A percentile compares a stretch with the other conserved stretches of the same genome.
Conservation (phyloP, 768 basidiomycete species). For the Suillus discolor region DNA sequence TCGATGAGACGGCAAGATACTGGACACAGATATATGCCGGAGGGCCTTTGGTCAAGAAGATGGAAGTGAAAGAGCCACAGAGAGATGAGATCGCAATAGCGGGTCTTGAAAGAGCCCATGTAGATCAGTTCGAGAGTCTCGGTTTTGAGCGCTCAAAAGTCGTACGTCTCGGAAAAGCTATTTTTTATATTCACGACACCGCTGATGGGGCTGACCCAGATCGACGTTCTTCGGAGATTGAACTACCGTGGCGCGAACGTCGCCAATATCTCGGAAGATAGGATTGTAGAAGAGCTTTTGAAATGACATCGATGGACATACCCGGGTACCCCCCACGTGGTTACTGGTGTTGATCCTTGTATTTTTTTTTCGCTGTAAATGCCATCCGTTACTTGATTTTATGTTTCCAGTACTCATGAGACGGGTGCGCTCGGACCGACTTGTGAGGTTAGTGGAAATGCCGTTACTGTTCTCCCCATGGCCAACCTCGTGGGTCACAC, state of each 20-base stretch:
- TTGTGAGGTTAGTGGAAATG: constrained; percentile 5
- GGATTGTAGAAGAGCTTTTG: constrained; percentile 84
- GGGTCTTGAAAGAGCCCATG: constrained; percentile 81
- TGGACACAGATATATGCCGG: constrained; percentile 95
- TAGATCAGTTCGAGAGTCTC: constrained; percentile 79
- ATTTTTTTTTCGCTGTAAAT: constrained; percentile 22
- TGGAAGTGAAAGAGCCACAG: constrained; percentile 29
- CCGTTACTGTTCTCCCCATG: background rate
- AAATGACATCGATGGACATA: constrained; percentile 44
- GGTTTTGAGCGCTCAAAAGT: constrained; percentile 87
- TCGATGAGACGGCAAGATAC: constrained; percentile 90
- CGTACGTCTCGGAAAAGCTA: constrained; percentile 50
- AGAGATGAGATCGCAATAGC: constrained; percentile 64
- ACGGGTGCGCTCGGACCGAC: constrained; percentile 14
- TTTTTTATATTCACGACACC: constrained; percentile 4
- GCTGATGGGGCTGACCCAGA: constrained; percentile 44
- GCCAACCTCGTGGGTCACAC: constrained; percentile 1
- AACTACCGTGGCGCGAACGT: constrained; percentile 89
- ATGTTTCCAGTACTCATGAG: constrained; percentile 15
- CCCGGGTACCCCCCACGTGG: constrained; percentile 22
- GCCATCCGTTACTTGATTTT: constrained; percentile 13
- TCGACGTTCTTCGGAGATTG: constrained; percentile 83
- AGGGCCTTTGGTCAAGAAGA: constrained; percentile 54
- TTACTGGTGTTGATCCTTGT: constrained; percentile 24
- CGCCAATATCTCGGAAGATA: constrained; percentile 78